Evolutionary conservation across 2,329 filamentous ascomycete genomes (phyloP), one percentile per base, ranked within the genome.

Genomic region (Aschersonia sp.): DNA sequence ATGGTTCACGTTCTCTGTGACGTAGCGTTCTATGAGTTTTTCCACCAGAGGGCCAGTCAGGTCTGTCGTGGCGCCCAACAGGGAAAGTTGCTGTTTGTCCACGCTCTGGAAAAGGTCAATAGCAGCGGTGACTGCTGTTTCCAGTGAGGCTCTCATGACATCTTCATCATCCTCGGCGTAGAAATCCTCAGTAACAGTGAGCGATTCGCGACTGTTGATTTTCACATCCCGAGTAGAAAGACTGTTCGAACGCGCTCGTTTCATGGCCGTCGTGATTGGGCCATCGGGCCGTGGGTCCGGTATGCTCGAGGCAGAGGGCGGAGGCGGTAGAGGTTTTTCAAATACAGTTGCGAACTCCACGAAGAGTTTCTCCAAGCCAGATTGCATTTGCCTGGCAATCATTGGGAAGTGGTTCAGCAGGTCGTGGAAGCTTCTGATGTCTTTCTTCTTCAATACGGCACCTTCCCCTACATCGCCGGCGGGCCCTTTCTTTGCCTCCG

Each of bases 101-200:
- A 98, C 90, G 50, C 82, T 81, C 58, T 97, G 90, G 55, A 98
- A 98, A 1, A 97, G 73, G 58, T 98, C 92, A 54, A 98, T 97
- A 0, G 89, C 92, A 8, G 85, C 79, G 8, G 87, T 95, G 9
- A 98, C 86, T 1, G 90, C 89, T 1, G 86, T 94, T 65, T 98
- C 92, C 11, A 97, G 69, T 12, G 88, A 87, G 29, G 81, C 81
- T 48, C 90, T 76, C 82, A 98, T 90, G 32, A 87, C 74, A 54
- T 94, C 84, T 62, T 97, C 92, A 54, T 95, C 89, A 50, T 95
- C 88, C 55, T 92, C 87, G 44, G 86, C 79, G 58, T 84, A 88
- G 50, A 84, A 80, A 46, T 81, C 68, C 58, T 83, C 77, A 32
- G 73, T 72, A 45, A 75, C 72, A 0, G 72, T 74, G 2, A 72